phyloP scores from a whole-genome alignment of 371 early-diverging fungal species.

The Mortierella sp. region DNA sequence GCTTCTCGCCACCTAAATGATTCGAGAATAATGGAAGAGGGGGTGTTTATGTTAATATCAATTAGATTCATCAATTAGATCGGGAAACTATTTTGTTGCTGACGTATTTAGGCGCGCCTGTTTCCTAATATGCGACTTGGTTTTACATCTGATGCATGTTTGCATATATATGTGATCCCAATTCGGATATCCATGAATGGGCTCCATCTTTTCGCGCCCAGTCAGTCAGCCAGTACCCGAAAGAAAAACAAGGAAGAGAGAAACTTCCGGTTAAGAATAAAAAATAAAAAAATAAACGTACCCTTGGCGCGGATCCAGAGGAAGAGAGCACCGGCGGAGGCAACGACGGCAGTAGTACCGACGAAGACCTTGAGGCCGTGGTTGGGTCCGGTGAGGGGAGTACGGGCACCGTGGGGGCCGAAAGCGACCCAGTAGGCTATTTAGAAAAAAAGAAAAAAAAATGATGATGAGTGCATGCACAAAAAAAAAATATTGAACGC shows the following conservation, averaged over 20 bases:
- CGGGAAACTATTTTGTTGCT: neutral
- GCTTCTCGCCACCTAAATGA: slow-evolving; percentile 70
- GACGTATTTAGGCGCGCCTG: too few relatives aligned
- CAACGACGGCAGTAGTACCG: slow-evolving; percentile 77
- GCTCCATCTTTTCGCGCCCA: neutral
- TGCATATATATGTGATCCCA: too few relatives aligned
- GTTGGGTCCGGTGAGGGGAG: slow-evolving; percentile 80
- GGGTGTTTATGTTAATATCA: neutral
- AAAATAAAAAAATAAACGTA: slow-evolving; percentile 61
- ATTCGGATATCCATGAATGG: slow-evolving; percentile 30
- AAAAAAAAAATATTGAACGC: too few relatives aligned
- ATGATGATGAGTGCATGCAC: neutral
- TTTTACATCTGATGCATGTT: neutral
- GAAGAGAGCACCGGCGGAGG: slow-evolving; percentile 73
- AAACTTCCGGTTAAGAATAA: neutral
- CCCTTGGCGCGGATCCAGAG: slow-evolving; percentile 74
- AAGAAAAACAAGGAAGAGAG: neutral
- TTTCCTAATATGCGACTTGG: too few relatives aligned
- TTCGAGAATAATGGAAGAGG: slow-evolving; percentile 12
- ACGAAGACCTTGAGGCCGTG: slow-evolving; percentile 78
- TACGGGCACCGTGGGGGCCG: slow-evolving; percentile 94
- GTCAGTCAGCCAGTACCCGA: too few relatives aligned
- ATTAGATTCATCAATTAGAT: too few relatives aligned
- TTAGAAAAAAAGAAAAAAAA: neutral
- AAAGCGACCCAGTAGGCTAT: slow-evolving; percentile 94